These are phyloP conservation scores for Kazachstania martiniae DNA, from an alignment of 805 yeast genomes.

Conservation along the genomic window DNA sequence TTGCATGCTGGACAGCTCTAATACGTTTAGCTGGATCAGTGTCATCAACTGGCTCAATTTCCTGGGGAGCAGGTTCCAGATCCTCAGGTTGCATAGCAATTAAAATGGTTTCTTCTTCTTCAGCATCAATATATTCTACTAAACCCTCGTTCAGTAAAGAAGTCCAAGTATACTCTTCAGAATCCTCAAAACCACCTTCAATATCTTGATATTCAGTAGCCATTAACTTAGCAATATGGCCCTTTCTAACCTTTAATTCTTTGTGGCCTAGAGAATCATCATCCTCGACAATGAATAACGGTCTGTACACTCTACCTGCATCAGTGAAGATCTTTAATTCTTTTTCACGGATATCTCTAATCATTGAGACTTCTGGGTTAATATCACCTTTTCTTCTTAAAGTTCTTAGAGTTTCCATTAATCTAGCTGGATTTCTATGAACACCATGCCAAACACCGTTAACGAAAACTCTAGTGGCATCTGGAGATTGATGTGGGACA, in stretches of 20 bases:
- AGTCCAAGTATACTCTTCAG: constrained; percentile 70
- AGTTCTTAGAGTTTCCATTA: constrained; percentile 82
- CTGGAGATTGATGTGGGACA: constrained; percentile 83
- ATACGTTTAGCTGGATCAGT: constrained; percentile 63
- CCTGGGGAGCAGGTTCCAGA: constrained; percentile 56
- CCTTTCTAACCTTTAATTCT: constrained; percentile 75
- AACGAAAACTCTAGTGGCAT: constrained; percentile 87
- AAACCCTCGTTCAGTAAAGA: constrained; percentile 75
- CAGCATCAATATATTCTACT: constrained; percentile 96
- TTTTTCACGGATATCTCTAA: constrained; percentile 92
- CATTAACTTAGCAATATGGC: constrained; percentile 63
- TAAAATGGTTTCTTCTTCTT: constrained; percentile 96
- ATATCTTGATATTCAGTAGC: constrained; percentile 50
- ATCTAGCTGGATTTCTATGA: constrained; percentile 88
- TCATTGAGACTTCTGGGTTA: constrained; percentile 90
- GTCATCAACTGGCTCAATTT: constrained; percentile 31
- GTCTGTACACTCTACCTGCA: constrained; percentile 97
- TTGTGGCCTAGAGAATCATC: constrained; percentile 53
- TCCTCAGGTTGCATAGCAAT: constrained; percentile 99
- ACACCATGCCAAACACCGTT: constrained; percentile 99
- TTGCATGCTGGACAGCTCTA: constrained; percentile 57
- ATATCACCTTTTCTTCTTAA: constrained; percentile 93
- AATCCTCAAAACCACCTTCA: constrained; percentile 40
- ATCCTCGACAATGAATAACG: constrained; percentile 86
- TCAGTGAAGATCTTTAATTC: constrained; percentile 95